These are phyloP conservation scores for Bisporella sp. DNA, from an alignment of 2,329 filamentous ascomycete genomes.

Conservation along the genomic window DNA sequence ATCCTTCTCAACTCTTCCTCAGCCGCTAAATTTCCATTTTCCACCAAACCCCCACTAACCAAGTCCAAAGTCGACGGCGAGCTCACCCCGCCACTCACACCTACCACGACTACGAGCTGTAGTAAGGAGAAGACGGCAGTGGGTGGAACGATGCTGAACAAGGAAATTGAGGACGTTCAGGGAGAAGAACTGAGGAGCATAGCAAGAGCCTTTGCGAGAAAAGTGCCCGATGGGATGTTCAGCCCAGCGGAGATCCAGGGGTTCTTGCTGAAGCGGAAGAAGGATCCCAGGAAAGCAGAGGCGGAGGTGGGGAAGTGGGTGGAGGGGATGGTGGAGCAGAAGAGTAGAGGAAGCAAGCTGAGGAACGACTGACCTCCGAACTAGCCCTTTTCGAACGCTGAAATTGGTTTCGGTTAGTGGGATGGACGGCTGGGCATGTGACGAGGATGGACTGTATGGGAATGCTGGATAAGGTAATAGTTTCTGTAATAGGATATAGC, in stretches of 20 bases:
- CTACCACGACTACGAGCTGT: background rate
- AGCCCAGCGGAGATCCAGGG: conserved; percentile 59
- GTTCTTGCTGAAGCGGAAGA: conserved; percentile 56
- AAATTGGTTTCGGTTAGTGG: background rate
- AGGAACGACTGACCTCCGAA: background rate
- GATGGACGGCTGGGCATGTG: background rate
- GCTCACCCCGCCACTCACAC: conserved; percentile 14
- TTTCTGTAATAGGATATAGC: no score
- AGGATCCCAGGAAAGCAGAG: conserved; percentile 47
- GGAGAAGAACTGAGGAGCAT: conserved; percentile 29
- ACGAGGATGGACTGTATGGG: background rate
- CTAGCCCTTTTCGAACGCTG: background rate
- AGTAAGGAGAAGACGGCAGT: background rate
- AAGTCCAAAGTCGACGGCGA: background rate
- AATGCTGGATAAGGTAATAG: no score
- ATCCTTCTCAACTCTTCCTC: conserved; percentile 15
- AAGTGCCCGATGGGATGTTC: conserved; percentile 46
- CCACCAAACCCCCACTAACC: background rate
- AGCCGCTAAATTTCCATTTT: background rate
- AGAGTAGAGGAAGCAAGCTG: conserved; percentile 10
- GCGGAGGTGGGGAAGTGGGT: conserved; percentile 48
- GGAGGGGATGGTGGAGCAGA: conserved; percentile 33
- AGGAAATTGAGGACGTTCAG: background rate
- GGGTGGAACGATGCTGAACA: background rate
- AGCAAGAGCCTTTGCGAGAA: conserved; percentile 38